These are phyloP conservation scores for Coleophoma eucalyptorum DNA, from an alignment of 2,329 filamentous ascomycete genomes.

Conservation along the genomic window DNA sequence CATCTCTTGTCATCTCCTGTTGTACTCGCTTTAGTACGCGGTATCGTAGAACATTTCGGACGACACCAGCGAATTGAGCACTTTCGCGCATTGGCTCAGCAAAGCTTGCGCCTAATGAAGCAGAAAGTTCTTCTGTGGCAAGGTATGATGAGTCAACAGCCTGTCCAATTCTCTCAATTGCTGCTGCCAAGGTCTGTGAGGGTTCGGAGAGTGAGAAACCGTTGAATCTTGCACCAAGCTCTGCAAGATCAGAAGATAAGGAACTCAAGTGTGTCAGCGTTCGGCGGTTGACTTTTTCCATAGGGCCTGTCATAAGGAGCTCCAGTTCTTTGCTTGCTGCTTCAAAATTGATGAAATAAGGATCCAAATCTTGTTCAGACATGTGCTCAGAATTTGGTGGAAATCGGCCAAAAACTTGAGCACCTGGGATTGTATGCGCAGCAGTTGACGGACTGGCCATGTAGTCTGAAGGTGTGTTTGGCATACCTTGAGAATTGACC, in stretches of 20 bases:
- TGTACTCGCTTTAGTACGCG: slow-evolving; percentile 91
- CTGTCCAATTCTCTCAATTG: slow-evolving; percentile 92
- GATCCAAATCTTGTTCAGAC: slow-evolving; percentile 86
- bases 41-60: slow-evolving; percentile 83
- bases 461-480: slow-evolving; percentile 47
- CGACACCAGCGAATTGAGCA: slow-evolving; percentile 93
- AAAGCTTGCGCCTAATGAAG: slow-evolving; percentile 85
- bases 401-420: slow-evolving; percentile 72
- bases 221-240: slow-evolving; percentile 93
- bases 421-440: slow-evolving; percentile 51
- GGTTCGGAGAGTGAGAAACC: slow-evolving; percentile 94
- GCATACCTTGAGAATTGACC: slow-evolving; percentile 43
- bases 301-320: slow-evolving; percentile 80
- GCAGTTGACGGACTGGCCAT: slow-evolving; percentile 46
- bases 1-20: slow-evolving; percentile 94
- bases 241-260: slow-evolving; percentile 82
- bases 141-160: slow-evolving; percentile 96
- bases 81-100: slow-evolving; percentile 98
- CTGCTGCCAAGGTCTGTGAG: slow-evolving; percentile 80
- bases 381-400: slow-evolving; percentile 74
- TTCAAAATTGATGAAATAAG: slow-evolving; percentile 94
- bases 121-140: slow-evolving; percentile 86
- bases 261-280: slow-evolving; percentile 82
- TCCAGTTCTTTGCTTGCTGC: slow-evolving; percentile 89
- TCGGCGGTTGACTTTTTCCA: slow-evolving; percentile 94